Percentiles rank a stretch among this genome's conserved stretches.
Conservation (phyloP, 345 rosid species). For the Angophora floribunda region DNA sequence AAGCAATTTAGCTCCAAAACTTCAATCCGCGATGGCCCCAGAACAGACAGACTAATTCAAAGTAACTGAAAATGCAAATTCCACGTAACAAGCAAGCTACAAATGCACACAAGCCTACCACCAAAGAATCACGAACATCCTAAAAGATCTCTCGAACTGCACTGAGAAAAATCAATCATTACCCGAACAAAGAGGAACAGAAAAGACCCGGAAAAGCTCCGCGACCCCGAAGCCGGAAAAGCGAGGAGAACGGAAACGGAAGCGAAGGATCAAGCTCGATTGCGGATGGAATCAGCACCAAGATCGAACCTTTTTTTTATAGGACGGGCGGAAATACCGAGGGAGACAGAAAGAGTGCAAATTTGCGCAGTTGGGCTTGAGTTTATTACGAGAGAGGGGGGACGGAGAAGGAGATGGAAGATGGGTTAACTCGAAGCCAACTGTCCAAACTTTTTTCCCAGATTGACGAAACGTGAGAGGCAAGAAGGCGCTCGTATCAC, state of each 20-base stretch:
- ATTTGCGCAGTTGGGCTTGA: not conserved
- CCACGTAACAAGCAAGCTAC: not conserved
- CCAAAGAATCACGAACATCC: too few relatives aligned
- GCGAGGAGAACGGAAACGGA: not conserved
- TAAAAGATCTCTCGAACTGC: not conserved
- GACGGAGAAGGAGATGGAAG: slow-evolving; percentile 31
- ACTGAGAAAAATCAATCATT: not conserved
- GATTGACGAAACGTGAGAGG: not conserved
- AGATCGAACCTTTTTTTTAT: not conserved
- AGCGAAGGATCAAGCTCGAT: not conserved
- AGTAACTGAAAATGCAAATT: not conserved
- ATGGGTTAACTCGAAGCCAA: not conserved
- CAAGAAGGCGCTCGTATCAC: not conserved
- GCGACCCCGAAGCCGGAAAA: slow-evolving; percentile 14
- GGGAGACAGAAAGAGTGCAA: not conserved
- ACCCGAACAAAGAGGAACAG: not conserved
- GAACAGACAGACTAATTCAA: not conserved
- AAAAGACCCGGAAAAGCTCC: not conserved
- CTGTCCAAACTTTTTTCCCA: not conserved
- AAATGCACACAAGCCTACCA: not conserved
- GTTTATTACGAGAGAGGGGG: slow-evolving; percentile 8
- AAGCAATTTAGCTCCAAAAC: not conserved
- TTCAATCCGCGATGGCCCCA: not conserved
- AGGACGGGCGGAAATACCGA: slow-evolving; percentile 28
- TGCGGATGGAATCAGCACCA: not conserved